phyloP scores from a whole-genome alignment of 495 filamentous ascomycete species.

The Stereocaulon alpinum region DNA sequence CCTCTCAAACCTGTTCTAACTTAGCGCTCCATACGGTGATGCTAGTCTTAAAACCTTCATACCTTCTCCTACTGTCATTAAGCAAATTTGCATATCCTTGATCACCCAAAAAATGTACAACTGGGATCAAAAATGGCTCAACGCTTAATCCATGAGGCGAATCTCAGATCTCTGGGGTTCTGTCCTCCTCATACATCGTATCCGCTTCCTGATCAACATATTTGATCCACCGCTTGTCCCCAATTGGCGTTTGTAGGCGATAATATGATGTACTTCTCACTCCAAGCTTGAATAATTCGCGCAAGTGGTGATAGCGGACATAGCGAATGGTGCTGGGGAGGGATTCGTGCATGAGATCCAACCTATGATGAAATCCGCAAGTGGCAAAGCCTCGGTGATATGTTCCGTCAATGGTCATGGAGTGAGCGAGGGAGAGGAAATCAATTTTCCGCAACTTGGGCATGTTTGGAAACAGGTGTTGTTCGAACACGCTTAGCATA shows the following conservation, averaged over 20 bases:
- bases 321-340: not conserved
- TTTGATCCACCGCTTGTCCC: slow-evolving; percentile 1
- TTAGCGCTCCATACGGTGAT: not conserved
- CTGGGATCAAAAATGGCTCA: too few relatives aligned
- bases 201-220: not conserved
- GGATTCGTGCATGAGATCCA: not conserved
- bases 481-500: not conserved
- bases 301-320: not conserved
- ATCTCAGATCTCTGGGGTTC: not conserved
- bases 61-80: not conserved
- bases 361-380: not conserved
- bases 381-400: not conserved
- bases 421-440: not conserved
- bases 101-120: too few relatives aligned
- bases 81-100: not conserved
- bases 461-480: not conserved
- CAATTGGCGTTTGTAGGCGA: not conserved
- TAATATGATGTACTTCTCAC: not conserved
- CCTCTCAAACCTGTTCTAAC: not conserved
- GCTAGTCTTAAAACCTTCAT: not conserved
- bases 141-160: too few relatives aligned
- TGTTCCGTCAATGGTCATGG: not conserved
- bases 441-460: not conserved
- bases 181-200: not conserved
- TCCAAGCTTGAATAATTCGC: not conserved